Conservation (phyloP, 2,329 filamentous ascomycete genomes). For the Esteya vermicola region DNA sequence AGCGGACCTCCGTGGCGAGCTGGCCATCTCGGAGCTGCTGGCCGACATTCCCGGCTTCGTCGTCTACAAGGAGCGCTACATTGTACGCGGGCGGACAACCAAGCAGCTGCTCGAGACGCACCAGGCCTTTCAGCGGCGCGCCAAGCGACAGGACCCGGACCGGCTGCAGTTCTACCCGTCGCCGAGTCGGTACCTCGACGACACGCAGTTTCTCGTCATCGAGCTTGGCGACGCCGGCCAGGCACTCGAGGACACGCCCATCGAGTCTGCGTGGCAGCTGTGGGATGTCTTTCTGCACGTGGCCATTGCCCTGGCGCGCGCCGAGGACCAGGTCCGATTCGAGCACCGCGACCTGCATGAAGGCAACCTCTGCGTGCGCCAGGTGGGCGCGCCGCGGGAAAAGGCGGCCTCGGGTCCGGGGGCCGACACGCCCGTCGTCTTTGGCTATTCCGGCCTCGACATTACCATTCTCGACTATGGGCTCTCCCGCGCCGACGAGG, state of each 20-base stretch:
- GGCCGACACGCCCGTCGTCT: conserved; percentile 21
- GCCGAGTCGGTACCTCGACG: conserved; percentile 42
- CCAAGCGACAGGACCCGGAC: conserved; percentile 40
- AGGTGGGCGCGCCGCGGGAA: conserved; percentile 20
- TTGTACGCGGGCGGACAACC: conserved; percentile 42
- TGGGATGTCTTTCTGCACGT: conserved; percentile 52
- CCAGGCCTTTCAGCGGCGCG: conserved; percentile 37
- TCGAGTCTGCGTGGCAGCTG: conserved; percentile 33
- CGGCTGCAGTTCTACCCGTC: conserved; percentile 48
- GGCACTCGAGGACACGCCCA: conserved; percentile 43
- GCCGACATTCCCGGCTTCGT: conserved; percentile 52
- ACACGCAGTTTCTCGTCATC: conserved; percentile 44
- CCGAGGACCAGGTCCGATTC: conserved; percentile 43
- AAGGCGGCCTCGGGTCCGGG: conserved; percentile 15
- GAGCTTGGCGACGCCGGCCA: conserved; percentile 49
- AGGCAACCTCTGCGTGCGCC: conserved; percentile 46
- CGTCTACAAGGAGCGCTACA: conserved; percentile 49
- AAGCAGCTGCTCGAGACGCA: conserved; percentile 43
- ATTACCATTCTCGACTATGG: conserved; percentile 54
- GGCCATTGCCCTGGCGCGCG: conserved; percentile 43
- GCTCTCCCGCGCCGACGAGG: conserved; percentile 36
- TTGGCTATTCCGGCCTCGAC: conserved; percentile 46
- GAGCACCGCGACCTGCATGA: conserved; percentile 56
- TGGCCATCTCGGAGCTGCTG: conserved; percentile 49
- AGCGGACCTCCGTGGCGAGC: conserved; percentile 40